Conservation (phyloP, 495 filamentous ascomycete genomes). For the Podospora comata region DNA sequence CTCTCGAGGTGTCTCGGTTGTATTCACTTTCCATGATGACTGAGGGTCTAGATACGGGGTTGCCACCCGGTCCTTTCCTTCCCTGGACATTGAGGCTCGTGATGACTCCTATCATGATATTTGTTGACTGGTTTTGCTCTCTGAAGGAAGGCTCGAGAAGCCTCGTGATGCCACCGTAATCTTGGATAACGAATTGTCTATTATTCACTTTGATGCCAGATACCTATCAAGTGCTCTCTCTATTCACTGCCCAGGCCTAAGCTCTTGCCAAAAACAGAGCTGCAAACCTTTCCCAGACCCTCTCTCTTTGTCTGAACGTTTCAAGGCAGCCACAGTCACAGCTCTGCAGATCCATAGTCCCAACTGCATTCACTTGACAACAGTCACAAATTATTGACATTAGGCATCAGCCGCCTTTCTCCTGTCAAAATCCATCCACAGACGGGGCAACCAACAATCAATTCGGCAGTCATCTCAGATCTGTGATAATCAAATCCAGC, state of each 20-base stretch:
- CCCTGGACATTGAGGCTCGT: not conserved
- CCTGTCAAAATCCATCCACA: not conserved
- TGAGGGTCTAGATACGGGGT: not conserved
- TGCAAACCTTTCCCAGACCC: not conserved
- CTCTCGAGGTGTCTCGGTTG: not conserved
- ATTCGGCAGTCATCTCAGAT: slow-evolving; percentile 1
- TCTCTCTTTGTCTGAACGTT: not conserved
- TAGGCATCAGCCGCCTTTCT: not conserved
- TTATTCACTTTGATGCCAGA: not conserved
- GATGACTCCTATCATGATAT: not conserved
- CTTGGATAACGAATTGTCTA: not conserved
- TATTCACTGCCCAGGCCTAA: not conserved
- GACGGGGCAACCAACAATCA: not conserved
- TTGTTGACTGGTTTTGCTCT: not conserved
- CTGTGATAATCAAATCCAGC: slow-evolving; percentile 10
- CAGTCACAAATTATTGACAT: not conserved
- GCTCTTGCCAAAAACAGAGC: not conserved
- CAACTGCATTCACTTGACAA: not conserved
- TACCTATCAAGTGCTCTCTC: not conserved
- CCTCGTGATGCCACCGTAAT: slow-evolving; percentile 1
- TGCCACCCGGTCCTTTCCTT: not conserved
- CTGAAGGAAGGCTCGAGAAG: not conserved
- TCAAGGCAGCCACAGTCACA: not conserved
- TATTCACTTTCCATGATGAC: not conserved
- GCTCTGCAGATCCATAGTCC: not conserved